phyloP scores from a whole-genome alignment of 1,139 yeast species.

The Saccharomycopsis hybrid region DNA sequence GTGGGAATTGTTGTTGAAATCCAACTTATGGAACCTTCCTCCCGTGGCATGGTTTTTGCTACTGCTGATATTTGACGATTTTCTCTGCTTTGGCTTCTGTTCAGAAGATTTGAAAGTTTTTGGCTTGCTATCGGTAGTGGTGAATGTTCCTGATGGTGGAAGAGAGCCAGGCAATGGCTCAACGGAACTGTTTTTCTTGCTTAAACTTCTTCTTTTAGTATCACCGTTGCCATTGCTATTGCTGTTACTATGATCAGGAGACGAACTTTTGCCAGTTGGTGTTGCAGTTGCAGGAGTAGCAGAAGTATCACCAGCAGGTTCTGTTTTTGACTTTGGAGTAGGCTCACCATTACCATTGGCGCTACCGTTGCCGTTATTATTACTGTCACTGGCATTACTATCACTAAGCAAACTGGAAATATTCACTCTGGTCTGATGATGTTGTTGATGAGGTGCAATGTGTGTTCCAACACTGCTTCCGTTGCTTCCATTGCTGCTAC shows the following conservation, averaged over 20 bases:
- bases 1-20: background rate
- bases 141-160: background rate
- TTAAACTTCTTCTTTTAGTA: background rate
- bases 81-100: background rate
- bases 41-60: no score
- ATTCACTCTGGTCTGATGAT: conserved; percentile 7
- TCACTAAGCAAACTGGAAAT: conserved; percentile 12
- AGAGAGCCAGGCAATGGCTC: no score
- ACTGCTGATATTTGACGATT: no score
- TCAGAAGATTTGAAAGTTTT: background rate
- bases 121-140: background rate
- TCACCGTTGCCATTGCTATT: background rate
- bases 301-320: background rate
- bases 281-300: background rate
- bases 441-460: background rate
- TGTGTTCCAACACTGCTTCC: no score
- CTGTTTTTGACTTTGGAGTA: background rate
- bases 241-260: background rate
- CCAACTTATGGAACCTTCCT: background rate
- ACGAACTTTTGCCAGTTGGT: background rate
- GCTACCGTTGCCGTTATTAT: background rate
- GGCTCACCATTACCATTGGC: background rate
- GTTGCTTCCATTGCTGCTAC: no score
- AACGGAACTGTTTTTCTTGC: background rate
- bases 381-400: background rate